Conservation (phyloP, 495 filamentous ascomycete genomes). For the Thozetella sp. region DNA sequence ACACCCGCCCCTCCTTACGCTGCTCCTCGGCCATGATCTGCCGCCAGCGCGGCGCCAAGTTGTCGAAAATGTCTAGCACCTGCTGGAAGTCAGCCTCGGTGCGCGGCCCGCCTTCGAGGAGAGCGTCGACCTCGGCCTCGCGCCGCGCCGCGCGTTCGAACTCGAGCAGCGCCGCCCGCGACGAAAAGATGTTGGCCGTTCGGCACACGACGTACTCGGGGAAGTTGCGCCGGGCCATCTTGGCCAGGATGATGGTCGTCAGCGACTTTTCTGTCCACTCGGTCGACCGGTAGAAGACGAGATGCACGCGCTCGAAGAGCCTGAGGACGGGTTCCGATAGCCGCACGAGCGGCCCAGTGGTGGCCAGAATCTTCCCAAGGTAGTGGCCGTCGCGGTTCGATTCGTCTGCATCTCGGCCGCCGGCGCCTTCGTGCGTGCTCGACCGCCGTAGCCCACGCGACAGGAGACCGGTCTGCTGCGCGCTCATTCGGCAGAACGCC, state of each 20-base stretch:
- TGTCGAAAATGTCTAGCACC: slow-evolving; percentile 73
- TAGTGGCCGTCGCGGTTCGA: slow-evolving; percentile 43
- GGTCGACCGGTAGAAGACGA: slow-evolving; percentile 94
- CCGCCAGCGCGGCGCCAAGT: slow-evolving; percentile 81
- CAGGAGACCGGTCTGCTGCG: slow-evolving; percentile 70
- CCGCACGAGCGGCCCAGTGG: slow-evolving; percentile 81
- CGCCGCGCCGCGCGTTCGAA: slow-evolving; percentile 86
- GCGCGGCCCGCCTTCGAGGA: slow-evolving; percentile 82
- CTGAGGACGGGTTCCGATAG: slow-evolving; percentile 73
- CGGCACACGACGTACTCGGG: slow-evolving; percentile 89
- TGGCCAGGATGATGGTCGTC: slow-evolving; percentile 91
- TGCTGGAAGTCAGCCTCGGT: slow-evolving; percentile 58
- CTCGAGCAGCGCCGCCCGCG: slow-evolving; percentile 74
- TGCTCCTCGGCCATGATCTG: slow-evolving; percentile 75
- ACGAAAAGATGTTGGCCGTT: slow-evolving; percentile 84
- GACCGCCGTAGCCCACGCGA: slow-evolving; percentile 58
- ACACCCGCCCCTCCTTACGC: slow-evolving; percentile 75
- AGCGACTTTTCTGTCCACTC: slow-evolving; percentile 98
- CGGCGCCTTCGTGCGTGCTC: slow-evolving; percentile 44
- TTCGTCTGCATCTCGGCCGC: slow-evolving; percentile 21
- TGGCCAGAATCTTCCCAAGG: slow-evolving; percentile 71
- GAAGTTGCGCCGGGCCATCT: slow-evolving; percentile 84
- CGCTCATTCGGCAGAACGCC: slow-evolving; percentile 70
- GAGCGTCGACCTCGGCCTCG: slow-evolving; percentile 79
- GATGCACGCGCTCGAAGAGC: slow-evolving; percentile 90